Conservation (phyloP, 805 yeast species). For the Kregervanrija delftensis region DNA sequence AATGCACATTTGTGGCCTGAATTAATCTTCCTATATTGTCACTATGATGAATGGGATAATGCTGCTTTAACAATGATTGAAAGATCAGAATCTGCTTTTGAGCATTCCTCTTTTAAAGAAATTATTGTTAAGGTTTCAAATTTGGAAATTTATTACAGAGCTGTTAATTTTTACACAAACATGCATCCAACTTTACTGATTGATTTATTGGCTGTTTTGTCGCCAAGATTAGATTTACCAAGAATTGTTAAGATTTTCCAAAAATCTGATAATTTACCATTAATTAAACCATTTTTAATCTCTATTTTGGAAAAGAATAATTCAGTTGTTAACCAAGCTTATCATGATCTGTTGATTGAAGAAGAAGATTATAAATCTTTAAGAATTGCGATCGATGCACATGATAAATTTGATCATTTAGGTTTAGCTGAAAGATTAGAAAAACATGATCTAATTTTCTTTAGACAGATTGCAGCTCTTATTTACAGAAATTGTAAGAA, state of each 20-base stretch:
- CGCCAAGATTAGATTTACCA: slow-evolving; percentile 88
- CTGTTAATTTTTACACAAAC: slow-evolving; percentile 86
- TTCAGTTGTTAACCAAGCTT: slow-evolving; percentile 87
- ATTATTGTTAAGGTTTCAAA: slow-evolving; percentile 91
- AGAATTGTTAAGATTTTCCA: slow-evolving; percentile 93
- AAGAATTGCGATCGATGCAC: slow-evolving; percentile 78
- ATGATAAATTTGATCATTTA: slow-evolving; percentile 86
- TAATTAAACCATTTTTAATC: slow-evolving; percentile 90
- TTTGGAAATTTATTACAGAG: slow-evolving; percentile 94
- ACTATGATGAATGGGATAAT: slow-evolving; percentile 98
- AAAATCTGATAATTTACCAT: slow-evolving; percentile 91
- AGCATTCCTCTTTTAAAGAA: slow-evolving; percentile 91
- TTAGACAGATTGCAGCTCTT: slow-evolving; percentile 94
- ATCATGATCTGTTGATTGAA: slow-evolving; percentile 91
- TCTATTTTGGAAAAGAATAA: slow-evolving; percentile 87
- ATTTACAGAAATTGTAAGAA: slow-evolving; percentile 92
- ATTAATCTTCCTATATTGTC: slow-evolving; percentile 91
- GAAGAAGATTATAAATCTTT: slow-evolving; percentile 93
- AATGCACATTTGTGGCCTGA: slow-evolving; percentile 95
- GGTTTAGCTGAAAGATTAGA: slow-evolving; percentile 91
- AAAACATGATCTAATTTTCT: slow-evolving; percentile 82
- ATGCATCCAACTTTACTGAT: slow-evolving; percentile 88
- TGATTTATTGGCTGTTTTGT: slow-evolving; percentile 75
- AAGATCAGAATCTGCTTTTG: slow-evolving; percentile 86
- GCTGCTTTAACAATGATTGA: slow-evolving; percentile 97